phyloP scores from a whole-genome alignment of 164 flowering plant genomes.

The Aristolochia fimbriata region DNA sequence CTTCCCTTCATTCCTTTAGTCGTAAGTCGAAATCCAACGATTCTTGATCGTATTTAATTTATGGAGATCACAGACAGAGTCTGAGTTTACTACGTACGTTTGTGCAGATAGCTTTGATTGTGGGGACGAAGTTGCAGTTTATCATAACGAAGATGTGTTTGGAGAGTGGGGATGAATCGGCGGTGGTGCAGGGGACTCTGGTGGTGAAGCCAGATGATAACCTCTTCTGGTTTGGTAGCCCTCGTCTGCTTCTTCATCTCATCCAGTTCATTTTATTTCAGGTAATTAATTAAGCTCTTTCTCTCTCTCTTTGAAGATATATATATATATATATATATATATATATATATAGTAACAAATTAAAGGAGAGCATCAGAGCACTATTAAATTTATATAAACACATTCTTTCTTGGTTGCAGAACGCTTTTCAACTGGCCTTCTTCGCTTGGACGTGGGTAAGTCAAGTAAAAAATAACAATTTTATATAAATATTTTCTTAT shows the following conservation, averaged over 20 bases:
- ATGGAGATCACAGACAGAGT: not conserved
- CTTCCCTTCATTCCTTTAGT: slow-evolving; percentile 53
- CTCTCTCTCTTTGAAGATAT: too few species aligned
- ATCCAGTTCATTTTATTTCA: slow-evolving; percentile 54
- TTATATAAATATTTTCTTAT: too few species aligned
- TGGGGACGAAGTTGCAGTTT: slow-evolving; percentile 58
- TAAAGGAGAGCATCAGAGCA: too few species aligned
- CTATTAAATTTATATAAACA: too few species aligned
- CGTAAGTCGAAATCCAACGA: slow-evolving; percentile 18
- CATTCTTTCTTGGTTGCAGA: slow-evolving; percentile 38
- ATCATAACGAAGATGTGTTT: slow-evolving; percentile 59
- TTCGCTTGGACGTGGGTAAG: slow-evolving; percentile 69
- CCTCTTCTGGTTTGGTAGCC: slow-evolving; percentile 58
- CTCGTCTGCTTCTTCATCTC: slow-evolving; percentile 39
- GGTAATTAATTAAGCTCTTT: too few species aligned
- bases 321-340: too few species aligned
- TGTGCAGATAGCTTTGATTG: slow-evolving; percentile 31
- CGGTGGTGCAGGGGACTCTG: slow-evolving; percentile 43
- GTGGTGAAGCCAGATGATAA: slow-evolving; percentile 51
- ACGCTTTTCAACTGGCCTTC: slow-evolving; percentile 68
- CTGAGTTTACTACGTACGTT: not conserved
- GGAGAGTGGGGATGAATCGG: slow-evolving; percentile 24
- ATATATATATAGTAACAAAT: too few species aligned
- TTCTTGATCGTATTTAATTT: not conserved
- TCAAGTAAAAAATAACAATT: not conserved